Conservation (phyloP, 2,329 filamentous ascomycete species). For the Paraphaeosphaeria sporulosa region DNA sequence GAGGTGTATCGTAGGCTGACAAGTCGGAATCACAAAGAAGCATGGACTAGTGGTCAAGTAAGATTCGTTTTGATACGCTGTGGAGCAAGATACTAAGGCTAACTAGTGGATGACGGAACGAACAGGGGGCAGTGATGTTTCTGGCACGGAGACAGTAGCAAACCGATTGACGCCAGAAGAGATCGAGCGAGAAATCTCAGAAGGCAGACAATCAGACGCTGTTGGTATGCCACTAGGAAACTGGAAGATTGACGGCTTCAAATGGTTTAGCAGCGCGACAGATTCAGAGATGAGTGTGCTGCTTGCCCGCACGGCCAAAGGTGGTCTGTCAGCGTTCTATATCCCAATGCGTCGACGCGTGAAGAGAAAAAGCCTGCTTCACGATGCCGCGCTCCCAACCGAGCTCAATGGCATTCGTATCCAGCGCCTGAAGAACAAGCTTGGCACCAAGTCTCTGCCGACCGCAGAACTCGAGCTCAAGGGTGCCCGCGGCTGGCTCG, state of each 20-base stretch:
- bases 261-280: slow-evolving; percentile 74
- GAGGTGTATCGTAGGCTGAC: slow-evolving; percentile 63
- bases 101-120: slow-evolving; percentile 75
- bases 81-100: not conserved
- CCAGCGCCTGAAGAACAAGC: slow-evolving; percentile 74
- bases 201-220: slow-evolving; percentile 32
- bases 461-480: slow-evolving; percentile 72
- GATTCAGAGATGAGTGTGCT: slow-evolving; percentile 70
- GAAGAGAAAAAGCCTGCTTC: not conserved
- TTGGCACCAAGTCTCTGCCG: slow-evolving; percentile 73
- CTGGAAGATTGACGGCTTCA: slow-evolving; percentile 71
- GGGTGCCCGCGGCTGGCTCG: slow-evolving; percentile 57
- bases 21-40: slow-evolving; percentile 58
- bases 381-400: not conserved
- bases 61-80: not conserved
- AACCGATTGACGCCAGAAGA: slow-evolving; percentile 26
- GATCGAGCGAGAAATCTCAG: slow-evolving; percentile 30
- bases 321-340: slow-evolving; percentile 67
- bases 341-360: slow-evolving; percentile 64
- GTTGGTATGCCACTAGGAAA: slow-evolving; percentile 58
- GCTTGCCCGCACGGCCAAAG: slow-evolving; percentile 64
- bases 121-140: slow-evolving; percentile 73
- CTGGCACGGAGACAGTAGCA: slow-evolving; percentile 71
- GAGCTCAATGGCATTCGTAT: slow-evolving; percentile 72
- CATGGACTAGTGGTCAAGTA: slow-evolving; percentile 74